These are phyloP conservation scores for Pseudogymnoascus sp. DNA, from an alignment of 2,329 filamentous ascomycete species.

Conservation along the genomic window DNA sequence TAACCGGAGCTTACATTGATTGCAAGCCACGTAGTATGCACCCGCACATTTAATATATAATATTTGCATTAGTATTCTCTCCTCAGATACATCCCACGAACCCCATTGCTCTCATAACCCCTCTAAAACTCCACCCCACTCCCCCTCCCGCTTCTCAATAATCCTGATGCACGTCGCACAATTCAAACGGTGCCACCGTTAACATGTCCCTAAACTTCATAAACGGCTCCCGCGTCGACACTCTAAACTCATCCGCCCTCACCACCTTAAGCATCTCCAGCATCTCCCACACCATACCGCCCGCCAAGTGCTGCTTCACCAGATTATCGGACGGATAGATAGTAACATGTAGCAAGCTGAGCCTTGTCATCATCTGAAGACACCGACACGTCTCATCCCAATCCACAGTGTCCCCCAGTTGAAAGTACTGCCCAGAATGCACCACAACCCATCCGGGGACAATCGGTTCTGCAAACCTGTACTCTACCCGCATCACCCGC, in stretches of 20 bases:
- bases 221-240: not conserved
- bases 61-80: not conserved
- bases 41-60: not conserved
- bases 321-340: not conserved
- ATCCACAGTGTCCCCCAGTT: not conserved
- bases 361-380: not conserved
- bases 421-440: not conserved
- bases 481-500: not conserved
- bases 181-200: not conserved
- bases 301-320: not conserved
- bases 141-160: not conserved
- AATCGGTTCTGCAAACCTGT: not conserved
- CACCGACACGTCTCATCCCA: not conserved
- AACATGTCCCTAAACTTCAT: not conserved
- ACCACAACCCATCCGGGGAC: not conserved
- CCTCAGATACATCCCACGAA: not conserved
- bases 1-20: not conserved
- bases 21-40: not conserved
- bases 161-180: not conserved
- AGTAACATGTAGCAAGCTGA: not conserved
- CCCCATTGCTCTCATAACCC: not conserved
- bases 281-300: not conserved
- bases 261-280: not conserved
- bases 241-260: not conserved
- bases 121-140: not conserved